These are phyloP conservation scores for Lagenaria siceraria DNA, from an alignment of 306 rosid species.

Conservation along the genomic window DNA sequence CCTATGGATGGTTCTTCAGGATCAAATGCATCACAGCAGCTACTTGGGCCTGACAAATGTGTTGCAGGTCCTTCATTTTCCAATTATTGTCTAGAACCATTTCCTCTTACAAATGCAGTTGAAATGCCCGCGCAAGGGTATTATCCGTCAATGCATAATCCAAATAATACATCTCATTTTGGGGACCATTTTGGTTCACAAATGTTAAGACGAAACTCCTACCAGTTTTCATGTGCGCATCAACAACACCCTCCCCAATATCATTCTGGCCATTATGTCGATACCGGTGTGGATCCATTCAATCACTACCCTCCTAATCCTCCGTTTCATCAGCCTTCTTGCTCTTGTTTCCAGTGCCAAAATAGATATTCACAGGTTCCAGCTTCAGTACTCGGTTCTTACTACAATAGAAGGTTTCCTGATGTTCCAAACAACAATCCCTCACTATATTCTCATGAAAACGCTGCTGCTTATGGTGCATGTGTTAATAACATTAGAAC, in stretches of 20 bases:
- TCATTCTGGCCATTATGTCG: conserved; percentile 49
- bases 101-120: conserved; percentile 43
- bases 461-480: conserved; percentile 32
- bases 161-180: conserved; percentile 40
- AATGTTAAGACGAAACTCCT: conserved; percentile 36
- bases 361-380: conserved; percentile 40
- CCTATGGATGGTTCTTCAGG: conserved; percentile 36
- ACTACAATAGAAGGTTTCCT: conserved; percentile 40
- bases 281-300: conserved; percentile 32
- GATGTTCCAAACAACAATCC: conserved; percentile 37
- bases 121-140: conserved; percentile 36
- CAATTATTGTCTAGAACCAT: conserved; percentile 39
- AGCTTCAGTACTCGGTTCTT: conserved; percentile 35
- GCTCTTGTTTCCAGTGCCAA: conserved; percentile 66
- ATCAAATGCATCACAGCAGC: conserved; percentile 35
- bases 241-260: conserved; percentile 52
- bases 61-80: conserved; percentile 39
- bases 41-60: conserved; percentile 38
- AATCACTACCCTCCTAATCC: conserved; percentile 39
- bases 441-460: conserved; percentile 37
- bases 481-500: conserved; percentile 39
- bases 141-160: conserved; percentile 47
- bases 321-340: conserved; percentile 57
- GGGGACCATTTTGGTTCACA: conserved; percentile 55
- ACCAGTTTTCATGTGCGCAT: conserved; percentile 33